Evolutionary conservation across 2,329 filamentous ascomycete species (phyloP), one percentile per base, ranked within the genome.

Genomic region (Xylaria sp.): DNA sequence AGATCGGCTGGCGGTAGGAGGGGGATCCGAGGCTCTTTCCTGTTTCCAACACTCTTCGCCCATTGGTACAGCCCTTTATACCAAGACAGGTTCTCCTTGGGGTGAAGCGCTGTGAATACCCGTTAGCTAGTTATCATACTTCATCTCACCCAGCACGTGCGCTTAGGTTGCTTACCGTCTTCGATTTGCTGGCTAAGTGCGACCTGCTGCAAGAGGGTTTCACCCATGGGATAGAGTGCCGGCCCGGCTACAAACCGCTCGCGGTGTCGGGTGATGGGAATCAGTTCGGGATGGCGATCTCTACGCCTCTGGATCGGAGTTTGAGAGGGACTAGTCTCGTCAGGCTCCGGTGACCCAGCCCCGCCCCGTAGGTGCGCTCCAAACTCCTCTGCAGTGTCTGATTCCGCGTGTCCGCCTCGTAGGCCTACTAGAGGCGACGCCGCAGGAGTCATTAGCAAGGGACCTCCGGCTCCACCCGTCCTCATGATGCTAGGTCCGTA

Each of bases 161-260:
- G 22, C n/a, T 39, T 20, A 13, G 17, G 11, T 34, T 6, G 11
- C 13, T 61, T 64, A 71, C 68, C 56, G 6, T 45, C 43, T 47
- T 61, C 63, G 6, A 70, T 57, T 18, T 65, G 50, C 7, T 62
- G 26, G 41, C 65, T 69, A 5, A 70, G 54, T 17, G 59, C 29
- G 13, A 65, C 22, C 48, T 69, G 63, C 63, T 76, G 72, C 50
- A 69, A 56, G 24, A 67, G 60, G 11, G 74, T 75, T 26, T 77
- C 75, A 2, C 73, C 75, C 47, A 71, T 66, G 2, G 66, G 66
- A 54, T 70, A 76, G 8, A 66, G 24, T 7, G 69, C 68, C 40
- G 70, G 70, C 0, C 73, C 72, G 1, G 57, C 55, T 2, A 66
- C 57, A 44, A 64, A 69, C 21, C 52, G 56, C 7, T 62, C 54